Base-by-base conservation (phyloP, 2,329 filamentous ascomycete species). In the Aspergillus sp. region DNA sequence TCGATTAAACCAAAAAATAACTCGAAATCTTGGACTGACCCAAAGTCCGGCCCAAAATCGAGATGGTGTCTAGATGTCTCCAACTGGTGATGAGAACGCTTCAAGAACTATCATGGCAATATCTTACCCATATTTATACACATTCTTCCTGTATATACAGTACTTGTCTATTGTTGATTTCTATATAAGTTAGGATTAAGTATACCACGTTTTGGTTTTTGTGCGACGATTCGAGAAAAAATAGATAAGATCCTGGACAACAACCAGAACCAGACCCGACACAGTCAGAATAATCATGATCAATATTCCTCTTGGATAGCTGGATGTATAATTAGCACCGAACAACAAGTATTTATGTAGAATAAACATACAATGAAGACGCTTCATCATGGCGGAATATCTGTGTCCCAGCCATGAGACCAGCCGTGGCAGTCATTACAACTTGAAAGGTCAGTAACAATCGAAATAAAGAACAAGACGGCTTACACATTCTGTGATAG, bases 361-460 rank as follows among this genome's bases (percentile, higher is more conserved):
- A 19, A 2, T 19, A 19, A 19, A 19, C 19, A 19, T 19, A 19
- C 19, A 19, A 19, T 19, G 19, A 19, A 19, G 71, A 68, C 3
- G 73, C 69, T 12, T 62, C 54, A 49, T 75, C 71, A 8, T 61
- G 53, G 1, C 67, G 66, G 42, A 76, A 77, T 32, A 76, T 75
- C 48, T 76, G 74, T 7, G 73, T 71, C 0, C 75, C 74, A 0
- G 69, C 70, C 73, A 77, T 76, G 42, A 77, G 47, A 0, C 75
- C 74, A 9, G 59, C 67, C 6, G 74, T 76, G 3, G 74, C 72
- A n/a, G 62, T 68, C 73, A 77, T 76, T 2, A 77, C 74, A 38
- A 57, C 56, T 57, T 26, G 4, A 2, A 12, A 7, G 3, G 37
- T 39, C 13, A 31, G 12, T 7, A 10, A 33, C 27, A 2, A 27